Evolutionary conservation across 2,329 filamentous ascomycete genomes (phyloP).

Genomic region (Akanthomyces muscarius): DNA sequence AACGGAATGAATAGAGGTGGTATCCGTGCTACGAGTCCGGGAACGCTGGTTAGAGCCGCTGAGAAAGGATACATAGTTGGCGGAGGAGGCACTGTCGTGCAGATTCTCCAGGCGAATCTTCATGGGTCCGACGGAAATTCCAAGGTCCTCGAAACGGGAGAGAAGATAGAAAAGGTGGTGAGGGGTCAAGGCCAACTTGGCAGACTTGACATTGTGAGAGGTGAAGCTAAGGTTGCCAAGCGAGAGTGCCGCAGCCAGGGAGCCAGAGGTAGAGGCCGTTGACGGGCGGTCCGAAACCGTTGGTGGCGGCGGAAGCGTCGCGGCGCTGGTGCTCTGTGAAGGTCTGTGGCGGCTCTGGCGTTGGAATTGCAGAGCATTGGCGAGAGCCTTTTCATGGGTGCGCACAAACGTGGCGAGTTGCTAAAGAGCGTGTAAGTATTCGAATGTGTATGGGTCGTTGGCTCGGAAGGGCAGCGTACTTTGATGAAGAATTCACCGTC

Average conservation of each 20-base stretch:
- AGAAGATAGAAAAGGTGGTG: slow-evolving; percentile 97
- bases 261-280: slow-evolving; percentile 66
- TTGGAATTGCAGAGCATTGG: slow-evolving; percentile 82
- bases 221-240: slow-evolving; percentile 81
- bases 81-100: slow-evolving; percentile 77
- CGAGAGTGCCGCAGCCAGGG: slow-evolving; percentile 80
- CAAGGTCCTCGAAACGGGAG: slow-evolving; percentile 89
- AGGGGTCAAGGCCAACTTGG: slow-evolving; percentile 86
- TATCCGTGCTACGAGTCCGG: slow-evolving; percentile 74
- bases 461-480: slow-evolving; percentile 43
- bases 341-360: slow-evolving; percentile 69
- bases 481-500: slow-evolving; percentile 88
- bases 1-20: slow-evolving; percentile 89
- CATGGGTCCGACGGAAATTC: slow-evolving; percentile 90
- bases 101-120: slow-evolving; percentile 93
- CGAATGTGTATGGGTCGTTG: neutral
- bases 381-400: slow-evolving; percentile 93
- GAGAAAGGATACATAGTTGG: slow-evolving; percentile 94
- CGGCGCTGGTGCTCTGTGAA: slow-evolving; percentile 60
- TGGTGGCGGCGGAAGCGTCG: slow-evolving; percentile 51
- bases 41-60: slow-evolving; percentile 72
- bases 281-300: slow-evolving; percentile 59
- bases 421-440: slow-evolving; percentile 47
- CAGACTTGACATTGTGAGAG: slow-evolving; percentile 80
- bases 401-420: slow-evolving; percentile 95